Evolutionary conservation across 1,139 yeast species (phyloP).

Genomic region (Zygoascus meyerae): DNA sequence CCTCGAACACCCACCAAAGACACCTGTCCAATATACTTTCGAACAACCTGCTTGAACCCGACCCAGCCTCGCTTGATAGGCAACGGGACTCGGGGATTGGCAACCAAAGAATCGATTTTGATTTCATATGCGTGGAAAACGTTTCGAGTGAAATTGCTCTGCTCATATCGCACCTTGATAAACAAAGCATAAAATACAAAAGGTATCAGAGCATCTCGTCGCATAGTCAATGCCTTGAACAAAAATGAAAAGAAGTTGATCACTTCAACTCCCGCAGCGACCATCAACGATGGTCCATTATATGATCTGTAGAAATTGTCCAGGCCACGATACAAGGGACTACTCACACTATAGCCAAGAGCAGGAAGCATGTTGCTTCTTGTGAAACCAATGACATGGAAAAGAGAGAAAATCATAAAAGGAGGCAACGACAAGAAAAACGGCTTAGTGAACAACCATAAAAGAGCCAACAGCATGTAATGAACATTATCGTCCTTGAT

Average conservation of each 20-base stretch:
- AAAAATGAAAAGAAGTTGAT: slow-evolving; percentile 47
- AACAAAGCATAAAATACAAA: slow-evolving; percentile 56
- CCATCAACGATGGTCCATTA: slow-evolving; percentile 64
- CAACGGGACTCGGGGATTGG: slow-evolving; percentile 54
- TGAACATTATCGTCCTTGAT: slow-evolving; percentile 62
- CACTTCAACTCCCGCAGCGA: slow-evolving; percentile 70
- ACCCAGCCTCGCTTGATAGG: slow-evolving; percentile 57
- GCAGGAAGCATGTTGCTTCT: slow-evolving; percentile 65
- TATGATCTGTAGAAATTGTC: slow-evolving; percentile 53
- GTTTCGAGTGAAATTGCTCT: slow-evolving; percentile 66
- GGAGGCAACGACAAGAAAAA: slow-evolving; percentile 56
- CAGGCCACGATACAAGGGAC: slow-evolving; percentile 40
- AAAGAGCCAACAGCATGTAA: slow-evolving; percentile 51
- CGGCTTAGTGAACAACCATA: slow-evolving; percentile 52
- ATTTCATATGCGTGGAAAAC: slow-evolving; percentile 68
- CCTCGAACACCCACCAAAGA: neutral
- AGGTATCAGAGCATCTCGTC: slow-evolving; percentile 58
- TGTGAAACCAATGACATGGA: slow-evolving; percentile 65
- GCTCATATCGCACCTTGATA: slow-evolving; percentile 73
- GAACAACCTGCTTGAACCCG: slow-evolving; percentile 44
- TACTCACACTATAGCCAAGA: slow-evolving; percentile 44
- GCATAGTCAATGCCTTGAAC: slow-evolving; percentile 50
- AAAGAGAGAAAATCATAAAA: slow-evolving; percentile 60
- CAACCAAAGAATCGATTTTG: slow-evolving; percentile 58
- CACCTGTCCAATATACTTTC: slow-evolving; percentile 32